Conservation (phyloP, 2,329 filamentous ascomycete genomes). For the Colletotrichum cordylinicola region DNA sequence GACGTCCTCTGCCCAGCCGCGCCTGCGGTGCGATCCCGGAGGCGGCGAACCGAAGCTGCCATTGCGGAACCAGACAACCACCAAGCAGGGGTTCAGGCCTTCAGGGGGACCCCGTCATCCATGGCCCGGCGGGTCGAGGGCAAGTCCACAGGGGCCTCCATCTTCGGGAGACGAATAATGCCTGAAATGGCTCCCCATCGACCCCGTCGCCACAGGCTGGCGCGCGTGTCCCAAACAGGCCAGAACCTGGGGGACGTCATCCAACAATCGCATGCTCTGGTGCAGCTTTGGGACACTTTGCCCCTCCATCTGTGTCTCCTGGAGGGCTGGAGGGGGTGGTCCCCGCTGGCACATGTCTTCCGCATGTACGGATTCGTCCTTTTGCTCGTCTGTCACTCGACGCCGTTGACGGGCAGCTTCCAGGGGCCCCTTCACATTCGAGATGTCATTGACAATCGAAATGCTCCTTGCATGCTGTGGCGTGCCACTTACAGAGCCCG, state of each 20-base stretch:
- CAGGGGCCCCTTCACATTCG: not conserved
- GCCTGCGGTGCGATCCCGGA: slow-evolving; percentile 20
- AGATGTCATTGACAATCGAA: slow-evolving; percentile 6
- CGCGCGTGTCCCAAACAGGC: slow-evolving; percentile 15
- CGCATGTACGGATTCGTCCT: slow-evolving; percentile 6
- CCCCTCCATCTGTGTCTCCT: not conserved
- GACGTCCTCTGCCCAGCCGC: not conserved
- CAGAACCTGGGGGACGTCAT: slow-evolving; percentile 15
- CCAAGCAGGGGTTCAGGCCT: not conserved
- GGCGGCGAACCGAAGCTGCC: slow-evolving; percentile 11
- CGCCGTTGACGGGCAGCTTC: not conserved
- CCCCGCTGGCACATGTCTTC: slow-evolving; percentile 19
- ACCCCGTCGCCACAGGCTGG: not conserved
- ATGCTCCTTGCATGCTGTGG: slow-evolving; percentile 5
- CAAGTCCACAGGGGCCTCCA: not conserved
- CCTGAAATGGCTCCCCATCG: slow-evolving; percentile 7
- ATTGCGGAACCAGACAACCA: not conserved
- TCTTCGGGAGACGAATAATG: slow-evolving; percentile 13
- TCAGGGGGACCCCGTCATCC: not conserved
- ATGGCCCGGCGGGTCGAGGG: not conserved
- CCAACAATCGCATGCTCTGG: slow-evolving; percentile 10
- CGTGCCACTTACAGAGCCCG: not conserved
- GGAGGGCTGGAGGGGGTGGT: not conserved
- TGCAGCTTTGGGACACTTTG: not conserved
- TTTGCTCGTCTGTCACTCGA: not conserved